These are phyloP conservation scores for Steccherinum ochraceum DNA, from an alignment of 768 basidiomycete species.

Conservation along the genomic window DNA sequence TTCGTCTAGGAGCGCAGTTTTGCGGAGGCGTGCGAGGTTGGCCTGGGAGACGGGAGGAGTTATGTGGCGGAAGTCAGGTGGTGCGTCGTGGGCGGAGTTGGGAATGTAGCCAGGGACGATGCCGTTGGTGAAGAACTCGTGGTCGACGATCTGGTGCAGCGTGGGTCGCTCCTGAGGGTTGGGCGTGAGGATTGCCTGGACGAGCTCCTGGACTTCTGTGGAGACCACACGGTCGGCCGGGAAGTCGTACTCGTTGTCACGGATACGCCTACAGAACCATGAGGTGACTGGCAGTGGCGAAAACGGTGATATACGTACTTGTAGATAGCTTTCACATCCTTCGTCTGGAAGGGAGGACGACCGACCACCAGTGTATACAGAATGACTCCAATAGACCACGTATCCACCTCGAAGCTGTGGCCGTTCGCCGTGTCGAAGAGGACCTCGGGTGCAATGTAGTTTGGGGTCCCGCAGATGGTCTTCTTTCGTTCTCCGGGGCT, in stretches of 20 bases:
- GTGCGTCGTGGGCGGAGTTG: conserved; percentile 62
- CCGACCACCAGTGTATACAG: conserved; percentile 92
- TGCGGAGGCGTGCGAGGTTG: conserved; percentile 68
- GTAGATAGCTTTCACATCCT: conserved; percentile 96
- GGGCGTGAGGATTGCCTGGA: conserved; percentile 79
- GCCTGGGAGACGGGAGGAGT: conserved; percentile 49
- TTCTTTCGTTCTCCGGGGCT: conserved; percentile 96
- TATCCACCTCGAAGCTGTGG: conserved; percentile 97
- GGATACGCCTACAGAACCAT: conserved; percentile 62
- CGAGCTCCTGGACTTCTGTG: conserved; percentile 63
- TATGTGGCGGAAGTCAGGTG: conserved; percentile 73
- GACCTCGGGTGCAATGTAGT: conserved; percentile 98
- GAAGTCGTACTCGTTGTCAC: conserved; percentile 90
- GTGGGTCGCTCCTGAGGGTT: conserved; percentile 80
- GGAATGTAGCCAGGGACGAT: conserved; percentile 80
- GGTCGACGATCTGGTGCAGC: conserved; percentile 77
- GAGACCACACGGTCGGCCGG: conserved; percentile 73
- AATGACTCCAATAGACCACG: conserved; percentile 97
- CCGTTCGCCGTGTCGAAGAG: conserved; percentile 93
- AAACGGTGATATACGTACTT: conserved; percentile 43
- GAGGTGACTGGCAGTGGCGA: background rate
- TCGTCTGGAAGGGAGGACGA: conserved; percentile 97
- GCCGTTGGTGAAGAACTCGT: conserved; percentile 79
- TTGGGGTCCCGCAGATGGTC: conserved; percentile 98
- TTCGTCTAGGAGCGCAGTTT: conserved; percentile 56